A percentile compares a stretch with the other conserved stretches of the same genome.
Evolutionary conservation across 345 rosid genomes (phyloP).

Genomic region (Zanthoxylum bungeanum): DNA sequence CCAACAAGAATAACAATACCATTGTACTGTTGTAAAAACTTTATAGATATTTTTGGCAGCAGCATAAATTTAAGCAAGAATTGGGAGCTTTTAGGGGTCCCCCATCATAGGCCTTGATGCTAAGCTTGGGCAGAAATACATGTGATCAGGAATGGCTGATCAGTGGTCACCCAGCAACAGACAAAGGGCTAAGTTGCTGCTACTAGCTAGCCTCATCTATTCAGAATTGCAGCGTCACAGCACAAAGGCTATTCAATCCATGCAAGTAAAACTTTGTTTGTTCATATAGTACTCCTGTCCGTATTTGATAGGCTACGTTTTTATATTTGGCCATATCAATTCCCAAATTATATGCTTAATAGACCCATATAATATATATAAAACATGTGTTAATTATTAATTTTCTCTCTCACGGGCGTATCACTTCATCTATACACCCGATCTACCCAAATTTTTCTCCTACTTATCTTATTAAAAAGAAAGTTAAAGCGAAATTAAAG

Average conservation of each 20-base stretch:
- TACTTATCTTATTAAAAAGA: too few relatives aligned
- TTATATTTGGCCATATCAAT: too few relatives aligned
- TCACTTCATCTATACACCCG: too few relatives aligned
- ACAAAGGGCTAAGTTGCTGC: neutral
- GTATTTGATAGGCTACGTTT: too few relatives aligned
- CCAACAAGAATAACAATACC: neutral
- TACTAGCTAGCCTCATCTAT: neutral
- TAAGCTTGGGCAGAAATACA: constrained; percentile 1
- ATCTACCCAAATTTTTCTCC: too few relatives aligned
- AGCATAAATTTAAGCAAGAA: neutral
- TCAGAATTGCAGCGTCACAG: neutral
- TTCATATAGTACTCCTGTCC: too few relatives aligned
- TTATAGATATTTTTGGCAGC: neutral
- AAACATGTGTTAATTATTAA: too few relatives aligned
- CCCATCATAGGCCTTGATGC: neutral
- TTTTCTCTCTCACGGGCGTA: too few relatives aligned
- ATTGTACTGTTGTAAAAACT: neutral
- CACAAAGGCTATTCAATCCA: neutral
- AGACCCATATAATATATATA: too few relatives aligned
- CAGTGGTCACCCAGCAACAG: neutral
- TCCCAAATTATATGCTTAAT: too few relatives aligned
- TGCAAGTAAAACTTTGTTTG: neutral
- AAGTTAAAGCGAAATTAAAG: too few relatives aligned
- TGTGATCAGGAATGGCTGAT: neutral
- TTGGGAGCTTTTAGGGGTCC: neutral